These are phyloP conservation scores for Diversispora eburnea DNA, from an alignment of 192 early-diverging fungal genomes.

Conservation along the genomic window DNA sequence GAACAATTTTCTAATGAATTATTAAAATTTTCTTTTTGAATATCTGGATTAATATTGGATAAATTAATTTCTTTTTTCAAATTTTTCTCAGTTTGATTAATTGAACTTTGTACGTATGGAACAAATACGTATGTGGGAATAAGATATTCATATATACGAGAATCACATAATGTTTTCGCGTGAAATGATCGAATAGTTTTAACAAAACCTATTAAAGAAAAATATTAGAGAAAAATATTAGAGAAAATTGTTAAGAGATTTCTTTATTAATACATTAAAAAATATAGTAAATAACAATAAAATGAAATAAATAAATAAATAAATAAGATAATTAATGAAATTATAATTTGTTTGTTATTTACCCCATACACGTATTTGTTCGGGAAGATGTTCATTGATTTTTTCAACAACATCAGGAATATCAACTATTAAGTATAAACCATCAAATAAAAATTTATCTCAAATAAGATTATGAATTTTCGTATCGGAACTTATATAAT, in stretches of 20 bases:
- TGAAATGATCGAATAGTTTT: slow-evolving; percentile 76
- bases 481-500: neutral
- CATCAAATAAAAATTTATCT: neutral
- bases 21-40: too few relatives aligned
- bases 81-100: neutral
- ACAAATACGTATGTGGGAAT: slow-evolving; percentile 87
- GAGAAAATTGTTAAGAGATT: too few relatives aligned
- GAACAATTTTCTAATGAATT: neutral
- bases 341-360: too few relatives aligned
- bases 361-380: slow-evolving; percentile 89
- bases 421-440: slow-evolving; percentile 64
- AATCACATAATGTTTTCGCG: slow-evolving; percentile 88
- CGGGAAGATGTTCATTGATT: slow-evolving; percentile 81
- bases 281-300: slow-evolving; percentile 2
- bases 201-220: slow-evolving; percentile 54
- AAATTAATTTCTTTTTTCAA: too few relatives aligned
- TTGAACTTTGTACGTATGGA: slow-evolving; percentile 27
- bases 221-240: too few relatives aligned
- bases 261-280: neutral
- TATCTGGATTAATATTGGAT: too few relatives aligned
- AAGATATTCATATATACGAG: slow-evolving; percentile 95
- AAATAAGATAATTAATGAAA: neutral
- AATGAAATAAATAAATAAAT: slow-evolving; percentile 10
- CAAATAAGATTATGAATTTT: too few relatives aligned
- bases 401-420: slow-evolving; percentile 66